Percentiles rank a stretch among this genome's conserved stretches.
Conservation (phyloP, 257 asterid genomes). For the Ophiorrhiza pumila region DNA sequence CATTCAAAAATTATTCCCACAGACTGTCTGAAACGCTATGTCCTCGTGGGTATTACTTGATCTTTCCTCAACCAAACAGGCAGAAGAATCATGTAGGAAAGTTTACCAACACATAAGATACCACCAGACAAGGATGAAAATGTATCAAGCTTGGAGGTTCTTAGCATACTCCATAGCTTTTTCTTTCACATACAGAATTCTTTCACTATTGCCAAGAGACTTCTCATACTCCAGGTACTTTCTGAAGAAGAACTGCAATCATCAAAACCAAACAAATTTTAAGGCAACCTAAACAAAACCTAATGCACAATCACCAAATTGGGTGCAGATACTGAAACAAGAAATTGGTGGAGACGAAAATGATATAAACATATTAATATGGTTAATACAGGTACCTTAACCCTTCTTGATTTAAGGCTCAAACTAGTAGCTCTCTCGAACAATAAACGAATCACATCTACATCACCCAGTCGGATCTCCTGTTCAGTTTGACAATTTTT, state of each 20-base stretch:
- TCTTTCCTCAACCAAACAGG: neutral
- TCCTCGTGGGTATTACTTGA: neutral
- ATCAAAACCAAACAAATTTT: neutral
- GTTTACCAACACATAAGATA: neutral
- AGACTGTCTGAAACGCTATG: neutral
- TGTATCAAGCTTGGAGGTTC: slow-evolving; percentile 43
- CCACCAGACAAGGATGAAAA: neutral
- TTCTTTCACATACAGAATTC: slow-evolving; percentile 57
- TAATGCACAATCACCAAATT: neutral
- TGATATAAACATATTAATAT: neutral
- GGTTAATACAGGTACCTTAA: slow-evolving; percentile 50
- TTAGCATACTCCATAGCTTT: slow-evolving; percentile 82
- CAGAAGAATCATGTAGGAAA: neutral
- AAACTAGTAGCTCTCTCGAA: slow-evolving; percentile 91
- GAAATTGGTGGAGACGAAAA: too few species aligned
- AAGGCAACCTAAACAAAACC: neutral
- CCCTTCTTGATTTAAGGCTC: slow-evolving; percentile 79
- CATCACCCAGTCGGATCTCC: slow-evolving; percentile 82
- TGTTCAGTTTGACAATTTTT: slow-evolving; percentile 32
- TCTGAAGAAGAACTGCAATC: slow-evolving; percentile 74
- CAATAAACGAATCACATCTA: slow-evolving; percentile 69
- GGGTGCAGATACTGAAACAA: neutral
- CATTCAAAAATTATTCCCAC: neutral
- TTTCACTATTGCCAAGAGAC: slow-evolving; percentile 60
- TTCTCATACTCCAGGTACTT: slow-evolving; percentile 81